A percentile compares a stretch with the other conserved stretches of the same genome.
Conservation (phyloP, 2,329 filamentous ascomycete genomes). For the Corynespora cassiicola region DNA sequence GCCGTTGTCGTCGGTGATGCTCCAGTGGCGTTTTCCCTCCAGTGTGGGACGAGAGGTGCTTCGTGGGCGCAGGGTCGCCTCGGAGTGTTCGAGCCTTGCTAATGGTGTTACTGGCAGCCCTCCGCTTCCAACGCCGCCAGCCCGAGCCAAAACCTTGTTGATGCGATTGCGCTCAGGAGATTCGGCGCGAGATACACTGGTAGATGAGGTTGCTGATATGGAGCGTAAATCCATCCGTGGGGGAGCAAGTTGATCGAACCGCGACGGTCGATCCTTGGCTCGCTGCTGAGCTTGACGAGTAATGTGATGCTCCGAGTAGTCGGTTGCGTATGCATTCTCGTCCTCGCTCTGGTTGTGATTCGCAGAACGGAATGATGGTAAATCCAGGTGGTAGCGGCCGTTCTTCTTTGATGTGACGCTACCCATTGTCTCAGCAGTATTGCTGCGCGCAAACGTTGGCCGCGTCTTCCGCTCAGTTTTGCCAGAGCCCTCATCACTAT, state of each 20-base stretch:
- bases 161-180: conserved; percentile 34
- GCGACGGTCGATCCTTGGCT: conserved; percentile 46
- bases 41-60: conserved; percentile 44
- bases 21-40: conserved; percentile 61
- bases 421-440: conserved; percentile 28
- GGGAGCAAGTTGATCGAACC: conserved; percentile 54
- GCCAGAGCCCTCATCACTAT: conserved; percentile 29
- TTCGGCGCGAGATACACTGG: conserved; percentile 25
- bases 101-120: conserved; percentile 39
- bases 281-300: conserved; percentile 49
- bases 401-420: conserved; percentile 31
- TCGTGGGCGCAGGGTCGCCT: conserved; percentile 16
- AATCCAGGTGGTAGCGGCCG: conserved; percentile 38
- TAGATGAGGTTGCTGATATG: conserved; percentile 29
- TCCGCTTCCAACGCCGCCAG: conserved; percentile 35
- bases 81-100: conserved; percentile 17
- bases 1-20: conserved; percentile 57
- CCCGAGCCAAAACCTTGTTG: conserved; percentile 36
- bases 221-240: conserved; percentile 56
- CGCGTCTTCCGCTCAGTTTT: conserved; percentile 19
- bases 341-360: conserved; percentile 36
- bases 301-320: conserved; percentile 45
- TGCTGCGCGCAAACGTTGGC: conserved; percentile 39
- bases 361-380: conserved; percentile 42
- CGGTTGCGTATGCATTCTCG: conserved; percentile 22